phyloP scores from a whole-genome alignment of 2,329 filamentous ascomycete species.

The Trichoderma sp. region DNA sequence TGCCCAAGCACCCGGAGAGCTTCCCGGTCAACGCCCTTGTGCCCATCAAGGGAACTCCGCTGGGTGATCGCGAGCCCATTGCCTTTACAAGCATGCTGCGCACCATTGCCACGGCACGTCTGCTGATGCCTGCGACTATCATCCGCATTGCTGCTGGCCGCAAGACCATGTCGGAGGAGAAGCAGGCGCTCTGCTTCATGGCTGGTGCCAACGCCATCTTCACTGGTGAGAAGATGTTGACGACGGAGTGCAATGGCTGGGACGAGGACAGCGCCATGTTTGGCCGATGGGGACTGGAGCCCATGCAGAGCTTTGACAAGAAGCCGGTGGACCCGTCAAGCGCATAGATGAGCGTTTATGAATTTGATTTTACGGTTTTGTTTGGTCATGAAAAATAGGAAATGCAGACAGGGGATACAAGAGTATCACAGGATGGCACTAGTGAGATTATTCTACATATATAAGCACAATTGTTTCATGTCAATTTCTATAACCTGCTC shows the following conservation, averaged over 20 bases:
- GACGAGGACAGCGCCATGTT: conserved; percentile 87
- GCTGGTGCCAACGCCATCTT: conserved; percentile 94
- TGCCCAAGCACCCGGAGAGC: conserved; percentile 82
- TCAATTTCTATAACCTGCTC: conserved; percentile 19
- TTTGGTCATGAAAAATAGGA: neutral
- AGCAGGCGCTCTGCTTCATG: conserved; percentile 87
- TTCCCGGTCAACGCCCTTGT: conserved; percentile 92
- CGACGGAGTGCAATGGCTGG: conserved; percentile 88
- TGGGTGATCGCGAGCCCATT: conserved; percentile 73
- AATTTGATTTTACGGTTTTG: neutral
- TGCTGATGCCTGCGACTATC: conserved; percentile 83
- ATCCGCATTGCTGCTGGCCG: conserved; percentile 84
- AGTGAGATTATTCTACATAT: neutral
- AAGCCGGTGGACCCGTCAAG: conserved; percentile 33
- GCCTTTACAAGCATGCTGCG: conserved; percentile 77
- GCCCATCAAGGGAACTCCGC: conserved; percentile 84
- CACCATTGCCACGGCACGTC: conserved; percentile 79
- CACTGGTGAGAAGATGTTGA: conserved; percentile 94
- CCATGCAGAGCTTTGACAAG: conserved; percentile 63
- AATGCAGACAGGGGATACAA: neutral
- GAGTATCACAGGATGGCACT: neutral
- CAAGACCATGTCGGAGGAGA: conserved; percentile 82
- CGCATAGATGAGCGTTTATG: neutral
- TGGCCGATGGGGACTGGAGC: conserved; percentile 75
- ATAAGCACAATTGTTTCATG: neutral